phyloP scores from a whole-genome alignment of 2,329 filamentous ascomycete species.

The Paraphoma sp. region DNA sequence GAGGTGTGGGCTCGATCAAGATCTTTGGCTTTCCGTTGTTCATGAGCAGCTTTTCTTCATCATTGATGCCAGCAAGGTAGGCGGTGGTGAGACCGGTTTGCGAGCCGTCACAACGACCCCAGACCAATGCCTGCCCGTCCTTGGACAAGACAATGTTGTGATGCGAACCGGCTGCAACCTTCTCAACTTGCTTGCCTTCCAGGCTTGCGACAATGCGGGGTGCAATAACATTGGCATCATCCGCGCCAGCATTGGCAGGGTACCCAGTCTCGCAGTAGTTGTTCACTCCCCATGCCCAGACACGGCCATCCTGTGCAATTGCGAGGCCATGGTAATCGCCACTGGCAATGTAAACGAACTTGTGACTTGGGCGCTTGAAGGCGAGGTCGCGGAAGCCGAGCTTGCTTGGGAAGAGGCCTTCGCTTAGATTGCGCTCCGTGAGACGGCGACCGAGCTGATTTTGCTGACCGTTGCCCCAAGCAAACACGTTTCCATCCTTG shows the following conservation, averaged over 20 bases:
- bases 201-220: slow-evolving; percentile 69
- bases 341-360: slow-evolving; percentile 67
- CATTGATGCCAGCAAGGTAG: slow-evolving; percentile 41
- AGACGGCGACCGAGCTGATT: slow-evolving; percentile 72
- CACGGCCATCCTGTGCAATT: slow-evolving; percentile 69
- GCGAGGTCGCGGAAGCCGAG: slow-evolving; percentile 59
- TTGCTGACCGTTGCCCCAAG: slow-evolving; percentile 77
- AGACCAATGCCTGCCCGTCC: slow-evolving; percentile 63
- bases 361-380: slow-evolving; percentile 51
- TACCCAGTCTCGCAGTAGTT: slow-evolving; percentile 83
- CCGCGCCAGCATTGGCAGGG: slow-evolving; percentile 67
- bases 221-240: slow-evolving; percentile 75
- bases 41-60: slow-evolving; percentile 53
- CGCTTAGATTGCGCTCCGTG: slow-evolving; percentile 64
- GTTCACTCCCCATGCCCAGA: slow-evolving; percentile 87
- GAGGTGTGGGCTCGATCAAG: slow-evolving; percentile 67
- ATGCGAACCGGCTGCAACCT: slow-evolving; percentile 76
- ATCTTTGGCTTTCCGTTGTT: slow-evolving; percentile 72
- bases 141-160: slow-evolving; percentile 70
- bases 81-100: slow-evolving; percentile 56
- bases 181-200: slow-evolving; percentile 66
- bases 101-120: slow-evolving; percentile 66
- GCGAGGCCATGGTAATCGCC: slow-evolving; percentile 86
- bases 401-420: slow-evolving; percentile 63
- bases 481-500: slow-evolving; percentile 67